Percentiles rank a stretch among this genome's conserved stretches.
phyloP scores from a whole-genome alignment of 306 rosid genomes.

The Trifolium pratense region DNA sequence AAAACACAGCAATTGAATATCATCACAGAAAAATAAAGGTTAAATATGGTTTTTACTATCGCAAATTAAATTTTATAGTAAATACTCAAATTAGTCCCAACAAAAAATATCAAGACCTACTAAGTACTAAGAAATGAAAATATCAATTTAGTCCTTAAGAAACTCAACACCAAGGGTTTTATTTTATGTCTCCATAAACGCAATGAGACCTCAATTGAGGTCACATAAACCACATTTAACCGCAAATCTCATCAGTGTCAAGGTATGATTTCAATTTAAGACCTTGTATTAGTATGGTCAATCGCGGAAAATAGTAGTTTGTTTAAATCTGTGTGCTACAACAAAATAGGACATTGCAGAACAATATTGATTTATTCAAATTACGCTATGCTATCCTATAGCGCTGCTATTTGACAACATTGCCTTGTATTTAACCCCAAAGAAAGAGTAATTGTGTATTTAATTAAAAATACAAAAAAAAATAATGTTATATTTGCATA shows the following conservation, averaged over 20 bases:
- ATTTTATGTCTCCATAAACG: background rate
- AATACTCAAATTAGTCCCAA: background rate
- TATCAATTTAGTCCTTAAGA: background rate
- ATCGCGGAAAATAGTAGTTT: background rate
- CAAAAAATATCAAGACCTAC: background rate
- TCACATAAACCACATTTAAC: background rate
- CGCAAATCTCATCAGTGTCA: background rate
- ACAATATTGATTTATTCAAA: background rate
- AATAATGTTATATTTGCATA: background rate
- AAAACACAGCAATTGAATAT: slow-evolving; percentile 34
- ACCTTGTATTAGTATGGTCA: background rate
- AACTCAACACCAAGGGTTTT: background rate
- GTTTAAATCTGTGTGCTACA: background rate
- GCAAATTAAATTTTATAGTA: background rate
- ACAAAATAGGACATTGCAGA: background rate
- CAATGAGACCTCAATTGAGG: background rate
- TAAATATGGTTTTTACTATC: background rate
- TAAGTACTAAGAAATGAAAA: background rate
- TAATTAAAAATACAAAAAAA: background rate
- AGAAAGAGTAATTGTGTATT: background rate
- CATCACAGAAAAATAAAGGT: background rate
- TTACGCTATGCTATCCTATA: background rate
- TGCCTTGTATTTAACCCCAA: background rate
- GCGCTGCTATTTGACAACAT: background rate
- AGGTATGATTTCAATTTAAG: background rate